Evolutionary conservation across 257 asterid species (phyloP), one percentile per base, ranked within the genome.

Genomic region (Solanum pimpinellifolium): DNA sequence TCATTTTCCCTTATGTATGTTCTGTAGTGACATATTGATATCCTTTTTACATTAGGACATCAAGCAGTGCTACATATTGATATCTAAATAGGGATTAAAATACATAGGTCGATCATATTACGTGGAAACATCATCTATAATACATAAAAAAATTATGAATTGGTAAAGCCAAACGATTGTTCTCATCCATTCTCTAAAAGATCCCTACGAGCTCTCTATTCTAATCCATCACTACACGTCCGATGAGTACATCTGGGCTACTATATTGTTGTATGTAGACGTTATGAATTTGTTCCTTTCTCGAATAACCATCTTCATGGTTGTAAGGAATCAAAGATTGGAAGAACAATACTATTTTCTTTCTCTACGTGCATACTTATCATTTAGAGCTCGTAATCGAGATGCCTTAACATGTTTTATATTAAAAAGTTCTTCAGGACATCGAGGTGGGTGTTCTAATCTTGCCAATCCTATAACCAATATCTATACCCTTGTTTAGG

Each of bases 1-100:
- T 33, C 5, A 5, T 33, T 5, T 33, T 4, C 35, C 35, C 1
- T 33, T 4, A 33, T 33, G 35, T 33, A 92, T 93, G 33, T 31
- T 31, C 94, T 92, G 78, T 93, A 93, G 81, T 89, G 91, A 87
- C 52, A 75, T 44, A 44, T 44, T 44, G 49, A 44, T 11, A 44
- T 44, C 49, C 49, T 13, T 44, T 44, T 44, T 3, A 3, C 5
- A 11, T 44, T 56, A 18, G n/a, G 65, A 56, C 14, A 7, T 18
- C 3, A 3, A 18, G 20, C 18, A 56, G 49, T 44, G 49, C 15
- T 11, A 44, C 23, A 56, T 56, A 56, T 7, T 18, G 15, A 56
- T 56, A 56, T 56, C 21, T 49, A 14, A 15, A 56, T 56, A 56
- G 23, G 65, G 21, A 4, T 6, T 56, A 56, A 18, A 56, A 56